Conservation (phyloP, 1,284 basidiomycete genomes). For the Moesziomyces parantarcticus region DNA sequence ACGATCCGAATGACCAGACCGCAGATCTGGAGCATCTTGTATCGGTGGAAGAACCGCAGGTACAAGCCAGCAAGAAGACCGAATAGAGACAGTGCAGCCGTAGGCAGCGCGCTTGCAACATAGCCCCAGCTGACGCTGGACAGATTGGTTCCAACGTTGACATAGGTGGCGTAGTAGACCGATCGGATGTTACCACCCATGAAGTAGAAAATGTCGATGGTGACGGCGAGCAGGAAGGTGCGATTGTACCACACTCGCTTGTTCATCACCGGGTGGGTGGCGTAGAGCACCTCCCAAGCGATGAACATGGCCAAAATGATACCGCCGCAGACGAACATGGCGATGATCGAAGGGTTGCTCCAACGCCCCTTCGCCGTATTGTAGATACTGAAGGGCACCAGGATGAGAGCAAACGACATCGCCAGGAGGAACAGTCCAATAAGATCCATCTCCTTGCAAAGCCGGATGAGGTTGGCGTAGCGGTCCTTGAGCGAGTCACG, state of each 20-base stretch:
- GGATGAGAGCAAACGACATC: conserved; percentile 57
- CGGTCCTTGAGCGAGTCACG: conserved; percentile 17
- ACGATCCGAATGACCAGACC: conserved; percentile 28
- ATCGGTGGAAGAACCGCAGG: conserved; percentile 69
- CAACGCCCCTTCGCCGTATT: conserved; percentile 64
- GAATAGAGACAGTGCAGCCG: conserved; percentile 11
- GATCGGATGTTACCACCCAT: conserved; percentile 66
- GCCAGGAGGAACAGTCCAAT: conserved; percentile 65
- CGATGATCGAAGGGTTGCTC: conserved; percentile 69
- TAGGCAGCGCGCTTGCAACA: conserved; percentile 3
- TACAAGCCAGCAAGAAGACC: conserved; percentile 69
- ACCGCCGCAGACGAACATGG: conserved; percentile 69
- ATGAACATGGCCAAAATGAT: conserved; percentile 67
- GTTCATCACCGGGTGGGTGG: conserved; percentile 69
- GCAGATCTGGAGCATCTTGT: conserved; percentile 67
- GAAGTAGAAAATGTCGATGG: conserved; percentile 69
- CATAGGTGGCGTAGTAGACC: conserved; percentile 68
- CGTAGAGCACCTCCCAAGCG: conserved; percentile 68
- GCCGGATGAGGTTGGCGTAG: conserved; percentile 23
- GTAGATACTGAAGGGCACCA: conserved; percentile 68
- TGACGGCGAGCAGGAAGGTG: conserved; percentile 52
- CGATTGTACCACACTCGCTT: conserved; percentile 68
- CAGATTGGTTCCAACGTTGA: conserved; percentile 66
- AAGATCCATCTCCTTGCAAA: conserved; percentile 66
- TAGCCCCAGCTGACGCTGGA: background rate